phyloP scores from a whole-genome alignment of 169 alveolate genomes.

The Amoebophrya sp. region DNA sequence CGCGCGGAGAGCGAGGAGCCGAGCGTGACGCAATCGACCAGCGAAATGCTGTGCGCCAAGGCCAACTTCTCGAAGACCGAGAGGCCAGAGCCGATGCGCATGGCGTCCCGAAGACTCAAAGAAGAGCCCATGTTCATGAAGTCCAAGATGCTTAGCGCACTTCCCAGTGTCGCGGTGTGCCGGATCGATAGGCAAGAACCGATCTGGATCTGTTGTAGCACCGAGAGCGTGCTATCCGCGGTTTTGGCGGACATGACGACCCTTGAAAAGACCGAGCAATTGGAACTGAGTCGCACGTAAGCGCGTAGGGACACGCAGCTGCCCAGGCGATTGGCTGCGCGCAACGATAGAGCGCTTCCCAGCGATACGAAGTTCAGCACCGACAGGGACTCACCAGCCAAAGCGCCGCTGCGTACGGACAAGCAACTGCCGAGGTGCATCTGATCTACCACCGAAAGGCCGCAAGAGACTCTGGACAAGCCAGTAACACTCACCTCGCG shows the following conservation, averaged over 20 bases:
- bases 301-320: neutral
- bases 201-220: neutral
- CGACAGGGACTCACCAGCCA: neutral
- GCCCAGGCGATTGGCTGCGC: neutral
- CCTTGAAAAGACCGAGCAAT: neutral
- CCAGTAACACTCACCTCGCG: neutral
- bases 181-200: conserved; percentile 29
- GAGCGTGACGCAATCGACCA: neutral
- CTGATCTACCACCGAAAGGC: conserved; percentile 4
- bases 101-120: neutral
- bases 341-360: neutral
- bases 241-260: neutral
- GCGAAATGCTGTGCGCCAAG: neutral
- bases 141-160: conserved; percentile 2
- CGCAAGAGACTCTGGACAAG: neutral
- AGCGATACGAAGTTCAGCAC: conserved; percentile 11
- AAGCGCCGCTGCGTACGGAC: neutral
- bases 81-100: neutral
- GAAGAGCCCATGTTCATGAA: neutral
- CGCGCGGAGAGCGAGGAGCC: conserved; percentile 23
- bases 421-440: neutral
- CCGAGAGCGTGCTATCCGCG: neutral
- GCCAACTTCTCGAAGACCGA: neutral
- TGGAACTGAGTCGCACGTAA: neutral
- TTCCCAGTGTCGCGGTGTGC: neutral